Evolutionary conservation across 2,329 filamentous ascomycete species (phyloP), one percentile per base, ranked within the genome.

Genomic region (Ambrosiella beaveri): DNA sequence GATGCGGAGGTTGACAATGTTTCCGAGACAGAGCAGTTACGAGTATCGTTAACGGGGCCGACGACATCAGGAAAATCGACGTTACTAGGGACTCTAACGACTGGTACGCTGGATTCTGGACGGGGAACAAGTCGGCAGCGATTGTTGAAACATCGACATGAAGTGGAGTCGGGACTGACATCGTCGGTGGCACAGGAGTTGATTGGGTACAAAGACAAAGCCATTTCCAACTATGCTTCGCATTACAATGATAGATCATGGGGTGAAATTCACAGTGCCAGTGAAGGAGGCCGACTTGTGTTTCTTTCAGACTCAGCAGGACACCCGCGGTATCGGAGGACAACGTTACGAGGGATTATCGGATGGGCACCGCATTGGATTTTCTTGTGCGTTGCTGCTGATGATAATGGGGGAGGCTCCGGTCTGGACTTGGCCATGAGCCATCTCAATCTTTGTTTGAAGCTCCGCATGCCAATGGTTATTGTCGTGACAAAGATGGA

Each of bases 281-380:
- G 88, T 0, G 80, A 84, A 61, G 71, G 76, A 60, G 87, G 84
- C 2, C 82, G 90, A 17, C 71, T 98, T 2, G 88, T 93, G 4
- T 90, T 96, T 63, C 74, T 97, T 6, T 88, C 89, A 0, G 93
- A 98, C 69, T 94, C 91, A 51, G 91, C 91, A 13, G 93, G 93
- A 0, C 87, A 95, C 63, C 85, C 90, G 41, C 82, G 89, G 50
- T 98, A 93, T 69, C 80, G 89, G 53, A 83, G 93, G 58, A 97
- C 91, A 5, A 91, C 88, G 1, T 75, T 97, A 57, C 81, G 91
- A 61, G 89, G 90, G 0, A 74, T 98, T n/a, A 78, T 98, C 62
- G 93, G 90, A 51, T 97, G 93, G 90, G 86, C 87, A 41, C 93
- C 93, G 7, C 89, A 97, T 67, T 98, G 93, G 84, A 89, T 87